Evolutionary conservation across 176 grass and related monocot species (phyloP), one percentile per base, ranked within the genome.

Genomic region (Carex pumila): DNA sequence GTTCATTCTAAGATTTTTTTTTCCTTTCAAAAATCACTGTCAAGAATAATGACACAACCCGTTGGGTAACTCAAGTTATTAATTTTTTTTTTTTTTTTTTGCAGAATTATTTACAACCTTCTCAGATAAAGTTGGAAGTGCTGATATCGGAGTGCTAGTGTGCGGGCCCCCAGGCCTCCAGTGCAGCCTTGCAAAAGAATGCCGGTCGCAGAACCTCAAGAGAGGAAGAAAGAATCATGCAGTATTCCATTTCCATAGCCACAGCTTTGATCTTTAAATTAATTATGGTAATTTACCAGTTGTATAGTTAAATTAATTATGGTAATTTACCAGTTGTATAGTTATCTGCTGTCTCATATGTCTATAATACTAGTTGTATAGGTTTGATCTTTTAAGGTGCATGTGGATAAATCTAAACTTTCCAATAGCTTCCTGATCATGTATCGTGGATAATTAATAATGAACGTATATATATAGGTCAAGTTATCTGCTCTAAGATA

Each of bases 201-300:
- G 91, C 84, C 88, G 91, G 85, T 86, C 89, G 59, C 89, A 83
- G 36, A 99, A 99, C 79, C 88, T 95, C 49, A 25, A 87, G 10
- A 81, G 83, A 30, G 87, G 52, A 65, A 80, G 78, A 65, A 61
- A 79, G 71, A 87, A 85, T 86, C 12, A 88, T 50, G 88, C 87
- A 41, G 65, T 95, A 74, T 99, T 99, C 90, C 96, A 99, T 81
- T 99, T 95, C 91, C 86, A 98, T 79, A 94, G 91, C 84, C 92
- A 94, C 88, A 98, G 95, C 91, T 98, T 98, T 86, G 95, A 98
- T 61, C 89, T 97, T 11, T 94, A 88, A 70, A 19, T 61, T 64
- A 13, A 39, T 13, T 31, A 76, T 36, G 34, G 52, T 70, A 65
- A 59, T 49, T 74, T 7, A 34, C 25, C 25, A 25, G 0, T 25